These are phyloP conservation scores for Pseudogymnoascus sp. DNA, from an alignment of 2,329 filamentous ascomycete genomes.

Conservation along the genomic window DNA sequence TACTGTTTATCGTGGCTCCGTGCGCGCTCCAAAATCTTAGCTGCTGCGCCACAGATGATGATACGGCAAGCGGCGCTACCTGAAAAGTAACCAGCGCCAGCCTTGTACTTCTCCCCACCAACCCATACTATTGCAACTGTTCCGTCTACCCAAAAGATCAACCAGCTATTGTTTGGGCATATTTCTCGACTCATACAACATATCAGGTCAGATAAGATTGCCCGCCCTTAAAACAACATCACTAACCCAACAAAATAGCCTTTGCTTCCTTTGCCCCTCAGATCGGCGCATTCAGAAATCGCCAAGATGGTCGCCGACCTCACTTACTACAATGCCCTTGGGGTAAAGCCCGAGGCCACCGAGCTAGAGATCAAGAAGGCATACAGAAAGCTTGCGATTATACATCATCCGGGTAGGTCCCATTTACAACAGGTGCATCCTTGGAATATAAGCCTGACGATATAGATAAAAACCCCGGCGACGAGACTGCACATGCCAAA, in stretches of 20 bases:
- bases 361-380: slow-evolving; percentile 96
- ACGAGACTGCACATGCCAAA: slow-evolving; percentile 85
- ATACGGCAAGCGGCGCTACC: slow-evolving; percentile 2
- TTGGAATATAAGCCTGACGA: slow-evolving; percentile 16
- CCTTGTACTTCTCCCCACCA: slow-evolving; percentile 7
- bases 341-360: slow-evolving; percentile 75
- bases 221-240: background rate
- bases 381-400: slow-evolving; percentile 88
- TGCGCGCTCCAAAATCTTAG: background rate
- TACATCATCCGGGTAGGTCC: slow-evolving; percentile 55
- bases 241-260: background rate
- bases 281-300: slow-evolving; percentile 5
- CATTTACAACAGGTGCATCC: background rate
- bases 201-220: background rate
- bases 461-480: slow-evolving; percentile 92
- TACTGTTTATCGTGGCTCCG: background rate
- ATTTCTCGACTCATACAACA: background rate
- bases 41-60: slow-evolving; percentile 6
- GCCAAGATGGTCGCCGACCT: slow-evolving; percentile 74
- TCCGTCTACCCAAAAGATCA: background rate
- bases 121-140: background rate
- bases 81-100: background rate
- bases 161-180: background rate
- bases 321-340: slow-evolving; percentile 78
- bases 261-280: background rate